Percentiles rank a stretch among this genome's conserved stretches.
Evolutionary conservation across 228 moss, liverwort and hornwort species (phyloP).

Genomic region (Sphagnum fallax): DNA sequence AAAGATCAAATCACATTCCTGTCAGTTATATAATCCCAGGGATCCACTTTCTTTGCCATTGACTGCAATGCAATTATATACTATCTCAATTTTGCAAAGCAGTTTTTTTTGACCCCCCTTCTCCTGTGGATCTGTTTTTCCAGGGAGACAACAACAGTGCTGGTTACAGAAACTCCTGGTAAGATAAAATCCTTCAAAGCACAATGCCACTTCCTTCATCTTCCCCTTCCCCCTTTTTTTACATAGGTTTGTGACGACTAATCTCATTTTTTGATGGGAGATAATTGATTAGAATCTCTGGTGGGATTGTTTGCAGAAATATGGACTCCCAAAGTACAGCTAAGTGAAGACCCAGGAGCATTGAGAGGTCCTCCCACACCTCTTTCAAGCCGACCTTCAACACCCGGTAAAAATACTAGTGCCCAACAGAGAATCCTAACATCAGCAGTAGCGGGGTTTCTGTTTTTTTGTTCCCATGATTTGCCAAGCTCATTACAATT

Average conservation of each 20-base stretch:
- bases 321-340: background rate
- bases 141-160: background rate
- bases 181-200: background rate
- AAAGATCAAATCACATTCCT: too few species aligned
- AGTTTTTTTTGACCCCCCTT: background rate
- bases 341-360: constrained; percentile 7
- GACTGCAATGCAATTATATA: background rate
- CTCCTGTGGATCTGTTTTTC: background rate
- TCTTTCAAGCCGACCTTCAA: constrained; percentile 8
- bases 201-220: background rate
- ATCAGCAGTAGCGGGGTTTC: too few species aligned
- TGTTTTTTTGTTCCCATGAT: background rate
- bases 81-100: background rate
- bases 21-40: too few species aligned
- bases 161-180: background rate
- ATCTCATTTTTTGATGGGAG: constrained; percentile 1
- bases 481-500: background rate
- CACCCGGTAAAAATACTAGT: constrained; percentile 7
- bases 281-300: constrained; percentile 1
- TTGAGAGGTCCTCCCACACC: constrained; percentile 23
- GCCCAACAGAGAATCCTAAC: background rate
- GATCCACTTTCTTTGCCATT: background rate
- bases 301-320: background rate
- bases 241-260: too few species aligned
- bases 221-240: background rate